phyloP scores from a whole-genome alignment of 352 stramenopile species.

The Blastocystis sp. region DNA sequence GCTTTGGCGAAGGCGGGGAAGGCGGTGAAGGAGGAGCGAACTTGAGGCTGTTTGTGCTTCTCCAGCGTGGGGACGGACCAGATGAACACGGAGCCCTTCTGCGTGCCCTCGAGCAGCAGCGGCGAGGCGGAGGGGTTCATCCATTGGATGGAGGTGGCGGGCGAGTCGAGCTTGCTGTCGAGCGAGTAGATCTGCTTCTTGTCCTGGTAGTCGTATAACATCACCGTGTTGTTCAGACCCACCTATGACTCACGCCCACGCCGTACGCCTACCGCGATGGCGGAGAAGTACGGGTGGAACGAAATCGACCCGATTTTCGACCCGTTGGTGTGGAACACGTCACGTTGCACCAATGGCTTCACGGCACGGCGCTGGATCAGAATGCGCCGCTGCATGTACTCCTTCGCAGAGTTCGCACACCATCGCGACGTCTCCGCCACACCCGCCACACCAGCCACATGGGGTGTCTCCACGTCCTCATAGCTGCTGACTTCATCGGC shows the following conservation, averaged over 20 bases:
- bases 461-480: neutral
- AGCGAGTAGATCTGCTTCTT: slow-evolving; percentile 36
- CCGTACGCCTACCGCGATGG: neutral
- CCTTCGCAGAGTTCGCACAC: neutral
- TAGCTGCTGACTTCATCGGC: neutral
- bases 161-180: neutral
- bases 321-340: slow-evolving; percentile 50
- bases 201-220: slow-evolving; percentile 55
- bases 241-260: neutral
- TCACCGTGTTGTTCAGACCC: slow-evolving; percentile 24
- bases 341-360: neutral
- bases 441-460: too few relatives aligned
- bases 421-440: neutral
- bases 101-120: slow-evolving; percentile 39
- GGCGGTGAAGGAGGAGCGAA: slow-evolving; percentile 46
- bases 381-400: neutral
- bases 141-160: slow-evolving; percentile 24
- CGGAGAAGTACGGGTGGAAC: slow-evolving; percentile 48
- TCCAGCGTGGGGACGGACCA: slow-evolving; percentile 43
- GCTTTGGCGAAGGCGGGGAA: slow-evolving; percentile 57
- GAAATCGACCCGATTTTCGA: neutral
- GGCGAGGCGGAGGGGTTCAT: slow-evolving; percentile 4
- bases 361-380: neutral
- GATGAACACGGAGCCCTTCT: slow-evolving; percentile 53
- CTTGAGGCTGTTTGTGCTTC: slow-evolving; percentile 8